Percentiles rank a stretch among this genome's conserved stretches.
Conservation (phyloP, 1,284 basidiomycete species). For the Irpex sp. region DNA sequence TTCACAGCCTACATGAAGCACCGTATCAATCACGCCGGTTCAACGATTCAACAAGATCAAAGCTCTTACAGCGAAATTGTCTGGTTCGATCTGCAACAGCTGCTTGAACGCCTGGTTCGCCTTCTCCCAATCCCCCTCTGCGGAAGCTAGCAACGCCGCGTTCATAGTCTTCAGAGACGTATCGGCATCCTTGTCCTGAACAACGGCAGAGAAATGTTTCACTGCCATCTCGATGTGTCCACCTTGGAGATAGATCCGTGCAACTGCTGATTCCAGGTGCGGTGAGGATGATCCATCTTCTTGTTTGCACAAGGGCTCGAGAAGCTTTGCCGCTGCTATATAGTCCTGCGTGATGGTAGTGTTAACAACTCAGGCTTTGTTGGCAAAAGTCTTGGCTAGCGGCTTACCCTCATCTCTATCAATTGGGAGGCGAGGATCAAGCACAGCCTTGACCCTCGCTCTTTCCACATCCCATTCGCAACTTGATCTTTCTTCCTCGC, state of each 20-base stretch:
- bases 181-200: conserved; percentile 40
- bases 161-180: conserved; percentile 53
- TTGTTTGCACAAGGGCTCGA: conserved; percentile 58
- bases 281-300: conserved; percentile 35
- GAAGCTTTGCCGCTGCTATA: conserved; percentile 57
- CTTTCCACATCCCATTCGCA: conserved; percentile 64
- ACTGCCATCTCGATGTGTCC: conserved; percentile 59
- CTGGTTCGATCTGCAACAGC: conserved; percentile 46
- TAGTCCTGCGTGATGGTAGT: conserved; percentile 49
- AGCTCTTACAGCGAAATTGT: conserved; percentile 53
- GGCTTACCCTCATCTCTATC: conserved; percentile 48
- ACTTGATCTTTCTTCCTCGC: not conserved
- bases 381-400: no score
- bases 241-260: conserved; percentile 68
- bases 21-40: not conserved
- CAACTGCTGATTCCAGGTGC: conserved; percentile 61
- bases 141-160: conserved; percentile 55
- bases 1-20: conserved; percentile 57
- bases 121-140: conserved; percentile 63
- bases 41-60: no score
- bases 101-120: conserved; percentile 43
- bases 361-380: no score
- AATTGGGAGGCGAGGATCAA: conserved; percentile 73
- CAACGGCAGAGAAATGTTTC: conserved; percentile 49
- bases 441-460: conserved; percentile 64